Evolutionary conservation across 2,329 filamentous ascomycete species (phyloP), one percentile per base, ranked within the genome.

Genomic region (Claviceps lovelessii): DNA sequence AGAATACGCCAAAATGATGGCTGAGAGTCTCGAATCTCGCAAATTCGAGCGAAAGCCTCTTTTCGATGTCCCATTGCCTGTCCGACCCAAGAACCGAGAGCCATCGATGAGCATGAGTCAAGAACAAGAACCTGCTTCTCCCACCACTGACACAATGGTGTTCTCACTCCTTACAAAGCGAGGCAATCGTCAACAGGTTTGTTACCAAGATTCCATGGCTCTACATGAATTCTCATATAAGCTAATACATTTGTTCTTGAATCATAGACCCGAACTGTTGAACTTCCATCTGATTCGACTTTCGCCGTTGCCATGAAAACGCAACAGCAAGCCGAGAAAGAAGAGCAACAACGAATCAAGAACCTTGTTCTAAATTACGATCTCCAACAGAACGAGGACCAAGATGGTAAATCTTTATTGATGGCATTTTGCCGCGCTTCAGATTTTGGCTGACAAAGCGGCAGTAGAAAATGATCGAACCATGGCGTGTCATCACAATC

Each of bases 281-380:
- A 93, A 63, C 75, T 97, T 50, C 87, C 87, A 10, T 84, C 91
- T 2, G 88, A 98, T 68, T 97, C 93, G 0, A 90, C 83, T 51
- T 96, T 98, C 71, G 93, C 93, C 6, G 80, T 97, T 60, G 93
- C 93, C 47, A 93, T 98, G 90, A 93, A 89, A 67, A 90, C 81
- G 57, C 90, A 97, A 72, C 90, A 96, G 67, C 87, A 94, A 70
- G 91, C 90, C 3, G 91, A 97, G 67, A 85, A 86, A 53, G 93
- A 95, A 66, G 94, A 98, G 69, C 91, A 98, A 69, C 90, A 96
- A 69, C 87, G 93, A 58, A 98, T 98, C 80, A 98, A 98, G 75
- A 95, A 89, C 64, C 77, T 98, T 49, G 93, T 98, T 54, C 76
- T 98, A 62, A 97, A 96, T 70, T 95, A 96, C 66, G 93, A 98